A percentile compares a stretch with the other conserved stretches of the same genome.
phyloP scores from a whole-genome alignment of 2,329 filamentous ascomycete species.

The Aspergillus hortae region DNA sequence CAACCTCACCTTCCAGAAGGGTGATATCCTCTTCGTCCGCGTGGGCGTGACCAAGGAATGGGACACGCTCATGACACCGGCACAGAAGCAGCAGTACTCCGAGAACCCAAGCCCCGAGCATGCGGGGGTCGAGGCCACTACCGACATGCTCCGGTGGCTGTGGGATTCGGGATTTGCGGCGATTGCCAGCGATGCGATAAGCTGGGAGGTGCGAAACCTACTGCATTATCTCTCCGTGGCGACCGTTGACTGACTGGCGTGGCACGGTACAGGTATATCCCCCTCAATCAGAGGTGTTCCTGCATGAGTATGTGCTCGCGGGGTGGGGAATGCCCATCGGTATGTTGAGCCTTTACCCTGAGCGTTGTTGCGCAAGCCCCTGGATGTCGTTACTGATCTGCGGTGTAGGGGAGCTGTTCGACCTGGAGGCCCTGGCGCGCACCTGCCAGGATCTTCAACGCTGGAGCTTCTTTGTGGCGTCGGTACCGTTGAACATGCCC shows the following conservation, averaged over 20 bases:
- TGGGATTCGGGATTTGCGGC: conserved; percentile 58
- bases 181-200: conserved; percentile 56
- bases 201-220: conserved; percentile 46
- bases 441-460: conserved; percentile 35
- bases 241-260: background rate
- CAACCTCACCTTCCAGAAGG: conserved; percentile 45
- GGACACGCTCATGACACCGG: conserved; percentile 36
- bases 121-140: conserved; percentile 49
- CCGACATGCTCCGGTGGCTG: conserved; percentile 54
- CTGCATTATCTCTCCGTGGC: background rate
- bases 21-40: conserved; percentile 54
- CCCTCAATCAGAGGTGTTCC: conserved; percentile 35
- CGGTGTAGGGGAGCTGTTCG: conserved; percentile 42
- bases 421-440: conserved; percentile 42
- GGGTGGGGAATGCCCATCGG: conserved; percentile 52
- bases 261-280: conserved; percentile 39
- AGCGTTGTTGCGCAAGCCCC: background rate
- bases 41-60: conserved; percentile 41
- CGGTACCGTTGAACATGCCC: conserved; percentile 48
- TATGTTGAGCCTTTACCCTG: conserved; percentile 20
- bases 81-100: conserved; percentile 28
- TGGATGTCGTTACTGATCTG: background rate
- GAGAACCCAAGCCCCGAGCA: conserved; percentile 39
- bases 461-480: conserved; percentile 51
- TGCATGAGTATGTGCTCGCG: conserved; percentile 49